A percentile compares a stretch with the other conserved stretches of the same genome.
Evolutionary conservation across 495 filamentous ascomycete genomes (phyloP).

Genomic region (Neurospora tetraspora): DNA sequence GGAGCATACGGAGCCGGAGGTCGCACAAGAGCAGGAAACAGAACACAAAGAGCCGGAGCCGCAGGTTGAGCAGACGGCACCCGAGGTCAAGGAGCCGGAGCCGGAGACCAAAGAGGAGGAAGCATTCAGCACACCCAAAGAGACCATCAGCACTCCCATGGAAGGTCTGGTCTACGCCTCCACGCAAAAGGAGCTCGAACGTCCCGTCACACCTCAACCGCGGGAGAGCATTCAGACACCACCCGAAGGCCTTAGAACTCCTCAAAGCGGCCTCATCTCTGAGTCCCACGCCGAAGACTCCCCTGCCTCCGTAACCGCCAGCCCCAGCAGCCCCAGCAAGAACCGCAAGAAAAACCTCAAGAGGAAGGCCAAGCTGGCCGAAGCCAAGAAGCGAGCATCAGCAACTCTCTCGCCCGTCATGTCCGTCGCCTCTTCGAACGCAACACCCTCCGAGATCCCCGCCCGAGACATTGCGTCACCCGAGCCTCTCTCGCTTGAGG

Average conservation of each 20-base stretch:
- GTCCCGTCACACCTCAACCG: neutral
- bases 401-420: neutral
- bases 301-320: neutral
- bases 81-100: neutral
- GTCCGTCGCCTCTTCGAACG: neutral
- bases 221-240: neutral
- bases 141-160: neutral
- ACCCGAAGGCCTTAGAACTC: neutral
- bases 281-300: neutral
- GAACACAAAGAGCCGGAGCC: neutral
- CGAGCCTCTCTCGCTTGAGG: neutral
- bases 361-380: neutral
- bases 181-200: neutral
- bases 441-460: neutral
- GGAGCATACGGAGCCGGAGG: neutral
- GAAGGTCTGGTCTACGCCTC: neutral
- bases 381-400: neutral
- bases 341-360: neutral
- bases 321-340: neutral
- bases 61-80: neutral
- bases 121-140: neutral
- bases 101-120: neutral
- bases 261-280: neutral
- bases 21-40: neutral
- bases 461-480: neutral